Base-by-base conservation (phyloP, 306 rosid genomes). In the Fragaria vesca region DNA sequence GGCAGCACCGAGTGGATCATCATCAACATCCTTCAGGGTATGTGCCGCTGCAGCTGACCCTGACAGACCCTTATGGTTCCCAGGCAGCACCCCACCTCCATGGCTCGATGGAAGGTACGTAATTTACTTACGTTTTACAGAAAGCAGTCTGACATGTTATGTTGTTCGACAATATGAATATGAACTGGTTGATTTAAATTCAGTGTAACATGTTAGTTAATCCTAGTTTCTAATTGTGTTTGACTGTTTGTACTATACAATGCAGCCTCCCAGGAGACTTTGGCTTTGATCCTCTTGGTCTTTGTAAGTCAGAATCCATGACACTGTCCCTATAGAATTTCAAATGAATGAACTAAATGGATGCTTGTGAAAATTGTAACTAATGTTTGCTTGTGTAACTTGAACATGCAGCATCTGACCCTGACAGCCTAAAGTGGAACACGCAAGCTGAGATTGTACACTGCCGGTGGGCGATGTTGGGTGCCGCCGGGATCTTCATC, bases 401-500 rank as follows among this genome's bases (percentile, higher is more conserved):
- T 50, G 83, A 28, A 36, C n/a, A 18, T 66, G 16, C 54, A 90
- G 95, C 75, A 78, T 90, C 95, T 58, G 95, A 90, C 84, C 95
- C 92, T 0, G 95, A 90, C 82, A 86, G 81, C 76, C 55, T 90
- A 77, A 90, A 83, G 76, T 90, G 95, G 95, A 90, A 90, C 73
- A 65, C 34, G 45, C 95, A 90, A 67, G 48, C 92, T 32, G 95
- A 90, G 87, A 1, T 90, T 3, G 95, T 90, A 4, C 95, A 91
- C 87, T 88, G 95, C 86, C 80, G 95, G 63, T 90, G 95, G 95
- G 95, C 95, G 47, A 90, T 90, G 95, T 74, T 88, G 65, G 95
- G 95, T 0, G 95, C 95, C 2, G 92, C 95, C 7, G 95, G 95
- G 1, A 90, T 90, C 55, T 90, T 90, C 92, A 90, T 90, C 73